Base-by-base conservation (phyloP, 2,329 filamentous ascomycete genomes). In the Penicillium vulpinum region DNA sequence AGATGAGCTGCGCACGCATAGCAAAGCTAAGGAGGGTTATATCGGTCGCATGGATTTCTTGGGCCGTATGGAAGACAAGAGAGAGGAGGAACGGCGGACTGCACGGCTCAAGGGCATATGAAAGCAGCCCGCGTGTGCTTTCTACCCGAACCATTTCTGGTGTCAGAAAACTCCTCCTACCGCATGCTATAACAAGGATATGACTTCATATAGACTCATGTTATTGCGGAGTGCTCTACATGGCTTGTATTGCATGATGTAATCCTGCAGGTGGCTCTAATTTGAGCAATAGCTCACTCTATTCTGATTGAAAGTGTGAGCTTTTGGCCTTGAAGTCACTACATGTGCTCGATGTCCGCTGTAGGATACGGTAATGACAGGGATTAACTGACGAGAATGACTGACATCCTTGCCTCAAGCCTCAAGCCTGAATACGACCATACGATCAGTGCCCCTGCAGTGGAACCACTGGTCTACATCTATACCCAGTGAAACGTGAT, bases 11-110 rank as follows among this genome's bases (percentile, higher is more conserved):
- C 80, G 83, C 54, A 78, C 78, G 44, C 83, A 86, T 68, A 84
- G 83, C 60, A 85, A 84, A 68, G 84, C 83, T 11, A 86, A 85
- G 66, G 81, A 83, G 53, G 83, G 83, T 0, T 88, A 85, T 70
- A 71, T 86, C 64, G 82, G 79, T 16, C 79, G 84, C 45, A 85
- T 85, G 79, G 83, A 85, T 51, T 88, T 88, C 68, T 74, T 88
- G 76, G 79, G 78, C 57, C 79, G 81, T 11, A 82, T 85, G 28
- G 84, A 85, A 60, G 77, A 78, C 40, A 80, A 79, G 58, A 76
- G 76, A 62, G 84, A 87, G 59, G 81, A 83, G 49, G 83, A 85
- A 63, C 78, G 80, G 48, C 77, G 80, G 60, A 78, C 75, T 62
- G 78, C 78, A 39, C 80, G 83, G 60, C 66, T 81, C 67, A 80